Evolutionary conservation across 2,329 filamentous ascomycete species (phyloP), one percentile per base, ranked within the genome.

Genomic region (Colletotrichum aenigma): DNA sequence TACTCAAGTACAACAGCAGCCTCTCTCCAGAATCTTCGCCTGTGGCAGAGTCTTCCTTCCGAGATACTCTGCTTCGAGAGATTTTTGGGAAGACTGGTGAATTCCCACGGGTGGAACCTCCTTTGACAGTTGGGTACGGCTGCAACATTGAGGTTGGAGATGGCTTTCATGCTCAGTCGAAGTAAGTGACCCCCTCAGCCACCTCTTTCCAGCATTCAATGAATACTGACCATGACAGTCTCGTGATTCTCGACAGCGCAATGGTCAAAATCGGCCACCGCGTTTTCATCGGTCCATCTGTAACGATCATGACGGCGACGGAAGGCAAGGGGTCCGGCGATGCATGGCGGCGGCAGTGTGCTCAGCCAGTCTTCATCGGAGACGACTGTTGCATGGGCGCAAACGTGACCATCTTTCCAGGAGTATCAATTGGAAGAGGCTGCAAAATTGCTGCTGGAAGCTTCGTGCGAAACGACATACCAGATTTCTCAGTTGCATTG

Each of bases 311-410:
- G 21, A 58, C 55, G 13, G 13, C 55, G 13, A 58, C 13, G 13
- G 21, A 58, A 1, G 24, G 26, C 2, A 28, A 16, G 0, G 55
- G 16, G 2, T 1, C 10, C n/a, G 24, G 0, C 7, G 24, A 28
- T 28, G 4, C 26, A 7, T 28, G 55, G 21, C 55, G 13, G 24
- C 10, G 12, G 55, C 21, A 58, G 26, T 58, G 7, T 28, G 55
- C 55, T 16, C 21, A 28, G 24, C 55, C 55, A 26, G 55, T 58
- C 21, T 26, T 18, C 0, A 28, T 58, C 16, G 55, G 24, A 26
- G 26, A 58, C 9, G 55, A 58, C 55, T 58, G 55, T 28, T 58
- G 15, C 7, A 26, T 58, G 16, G 55, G 55, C 13, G 55, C 55
- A 28, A 58, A 58, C 26, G 55, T 58, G 15, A 58, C 55, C 4